Evolutionary conservation across 2,329 filamentous ascomycete genomes (phyloP).

Genomic region (Beauveria varroae): DNA sequence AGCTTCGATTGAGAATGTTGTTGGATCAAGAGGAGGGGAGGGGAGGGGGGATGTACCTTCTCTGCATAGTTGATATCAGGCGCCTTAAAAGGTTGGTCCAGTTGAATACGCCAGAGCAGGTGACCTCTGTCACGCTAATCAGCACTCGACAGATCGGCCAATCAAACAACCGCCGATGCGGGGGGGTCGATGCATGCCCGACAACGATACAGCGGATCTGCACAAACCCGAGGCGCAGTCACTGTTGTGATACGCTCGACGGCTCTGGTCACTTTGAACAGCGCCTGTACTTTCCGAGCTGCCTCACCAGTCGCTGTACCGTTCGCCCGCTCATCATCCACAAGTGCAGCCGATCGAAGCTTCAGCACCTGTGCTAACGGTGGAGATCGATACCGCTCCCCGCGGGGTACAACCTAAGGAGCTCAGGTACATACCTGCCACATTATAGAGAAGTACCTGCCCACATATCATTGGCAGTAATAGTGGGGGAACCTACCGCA

Average conservation of each 20-base stretch:
- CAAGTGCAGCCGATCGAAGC: neutral
- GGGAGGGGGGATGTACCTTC: slow-evolving; percentile 4
- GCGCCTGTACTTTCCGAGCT: too few species aligned
- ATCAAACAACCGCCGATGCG: neutral
- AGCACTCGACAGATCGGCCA: slow-evolving; percentile 2
- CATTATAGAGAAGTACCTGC: neutral
- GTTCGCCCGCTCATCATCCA: neutral
- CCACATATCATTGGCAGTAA: neutral
- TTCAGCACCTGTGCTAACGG: neutral
- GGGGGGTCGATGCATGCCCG: neutral
- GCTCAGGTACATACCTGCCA: slow-evolving; percentile 1
- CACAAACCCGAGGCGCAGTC: neutral
- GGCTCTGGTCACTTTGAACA: too few species aligned
- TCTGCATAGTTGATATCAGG: neutral
- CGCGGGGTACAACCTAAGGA: slow-evolving; percentile 1
- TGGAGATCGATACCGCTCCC: neutral
- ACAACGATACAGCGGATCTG: neutral
- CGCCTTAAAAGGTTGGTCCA: neutral
- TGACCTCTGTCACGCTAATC: slow-evolving; percentile 1
- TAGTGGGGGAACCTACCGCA: neutral
- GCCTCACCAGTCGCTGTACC: neutral
- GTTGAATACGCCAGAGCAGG: slow-evolving; percentile 1
- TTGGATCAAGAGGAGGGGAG: neutral
- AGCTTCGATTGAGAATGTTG: neutral
- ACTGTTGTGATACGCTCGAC: neutral